These are phyloP conservation scores for Chlamydomonas schloesseri DNA, from an alignment of 139 green algal genomes.

Conservation along the genomic window DNA sequence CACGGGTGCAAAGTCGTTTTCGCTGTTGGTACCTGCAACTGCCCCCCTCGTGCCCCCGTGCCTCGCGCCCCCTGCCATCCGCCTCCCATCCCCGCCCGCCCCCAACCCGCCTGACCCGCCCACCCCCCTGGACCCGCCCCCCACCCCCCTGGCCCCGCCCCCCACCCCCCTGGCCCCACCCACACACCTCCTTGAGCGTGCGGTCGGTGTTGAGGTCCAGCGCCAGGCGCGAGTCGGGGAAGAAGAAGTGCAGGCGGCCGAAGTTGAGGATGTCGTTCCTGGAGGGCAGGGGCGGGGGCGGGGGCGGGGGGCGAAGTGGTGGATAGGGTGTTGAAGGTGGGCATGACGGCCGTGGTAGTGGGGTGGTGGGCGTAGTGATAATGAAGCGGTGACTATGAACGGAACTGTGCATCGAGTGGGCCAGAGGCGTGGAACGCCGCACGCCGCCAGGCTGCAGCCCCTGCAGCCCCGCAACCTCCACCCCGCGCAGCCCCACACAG, in stretches of 20 bases:
- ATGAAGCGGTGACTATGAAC: too few species aligned
- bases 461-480: neutral
- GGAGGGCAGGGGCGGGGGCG: conserved; percentile 45
- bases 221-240: conserved; percentile 86
- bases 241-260: conserved; percentile 93
- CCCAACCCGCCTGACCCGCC: too few species aligned
- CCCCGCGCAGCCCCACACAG: neutral
- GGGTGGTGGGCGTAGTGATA: too few species aligned
- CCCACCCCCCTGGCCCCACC: neutral
- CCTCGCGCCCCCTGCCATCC: too few species aligned
- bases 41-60: too few species aligned
- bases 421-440: too few species aligned
- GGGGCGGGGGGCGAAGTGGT: neutral
- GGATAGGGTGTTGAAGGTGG: neutral
- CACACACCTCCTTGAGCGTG: conserved; percentile 83
- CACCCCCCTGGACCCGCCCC: too few species aligned
- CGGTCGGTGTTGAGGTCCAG: conserved; percentile 93
- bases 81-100: too few species aligned
- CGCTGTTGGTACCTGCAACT: too few species aligned
- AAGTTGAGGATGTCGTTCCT: conserved; percentile 95
- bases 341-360: neutral
- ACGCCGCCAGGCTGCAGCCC: too few species aligned
- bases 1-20: too few species aligned
- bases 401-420: too few species aligned
- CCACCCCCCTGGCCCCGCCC: neutral